Evolutionary conservation across 768 basidiomycete species (phyloP), one percentile per base, ranked within the genome.

Genomic region (Neoboletus magnificus): DNA sequence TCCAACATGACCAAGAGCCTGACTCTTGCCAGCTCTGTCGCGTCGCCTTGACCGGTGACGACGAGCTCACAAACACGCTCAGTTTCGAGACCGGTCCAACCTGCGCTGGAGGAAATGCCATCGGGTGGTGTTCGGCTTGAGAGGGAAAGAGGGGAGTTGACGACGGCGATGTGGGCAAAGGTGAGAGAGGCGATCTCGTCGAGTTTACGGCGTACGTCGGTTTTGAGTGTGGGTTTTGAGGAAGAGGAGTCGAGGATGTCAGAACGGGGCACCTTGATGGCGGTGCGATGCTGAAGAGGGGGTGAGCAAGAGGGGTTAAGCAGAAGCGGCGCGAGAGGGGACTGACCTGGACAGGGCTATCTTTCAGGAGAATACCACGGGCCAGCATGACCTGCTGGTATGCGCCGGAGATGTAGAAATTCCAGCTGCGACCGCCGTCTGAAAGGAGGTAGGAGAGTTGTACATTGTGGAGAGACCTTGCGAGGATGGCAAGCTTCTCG

Each of bases 131-230:
- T 88, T 48, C 88, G 82, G 62, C 82, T 88, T 23, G 87, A 86
- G 35, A 89, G 79, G 16, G 87, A 79, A 54, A 85, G 78, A 45
- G 87, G 86, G 54, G 89, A 87, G 63, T 96, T 95, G 66, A 96
- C 89, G 61, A 98, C 93, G 25, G 93, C 88, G 67, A 98, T 93
- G 70, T 94, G 91, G 10, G 95, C 93, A 57, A 84, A 77, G n/a
- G 93, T 95, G 67, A 92, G 89, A 2, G 87, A 85, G 29, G 94
- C 95, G 66, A 98, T 91, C 67, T 96, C 92, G 71, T 97, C 93
- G n/a, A 98, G 82, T 52, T 87, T 84, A 48, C 84, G 83, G 50
- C 89, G 82, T 35, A 95, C 90, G 60, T 91, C 87, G 1, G 84
- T 76, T 71, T 94, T 95, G 65, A 96, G 80, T 7, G 83, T 71